Evolutionary conservation across 805 yeast genomes (phyloP), one percentile per base, ranked within the genome.

Genomic region (Yarrowia porcina): DNA sequence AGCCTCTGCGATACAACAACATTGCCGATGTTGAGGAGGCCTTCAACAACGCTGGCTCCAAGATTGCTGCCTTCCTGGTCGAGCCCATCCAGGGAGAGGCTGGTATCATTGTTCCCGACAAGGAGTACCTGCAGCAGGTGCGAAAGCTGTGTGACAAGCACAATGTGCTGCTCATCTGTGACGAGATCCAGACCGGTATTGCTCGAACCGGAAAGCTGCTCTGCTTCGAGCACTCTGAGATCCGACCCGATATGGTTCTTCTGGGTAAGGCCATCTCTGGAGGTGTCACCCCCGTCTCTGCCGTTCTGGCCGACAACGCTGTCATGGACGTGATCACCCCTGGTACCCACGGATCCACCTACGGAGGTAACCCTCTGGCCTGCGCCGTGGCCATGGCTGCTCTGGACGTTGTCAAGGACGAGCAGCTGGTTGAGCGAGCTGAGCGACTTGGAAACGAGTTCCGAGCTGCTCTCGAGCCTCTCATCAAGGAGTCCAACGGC

Each of bases 41-140:
- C 2, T 85, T 92, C 70, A 78, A 81, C 67, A 83, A 83, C 64
- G 90, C 93, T 23, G 97, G 97, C 67, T 93, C 89, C 74, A 86
- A 85, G 73, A 85, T 93, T 67, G 96, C 97, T 47, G 98, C 97
- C 42, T 83, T 93, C 68, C 78, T 93, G 67, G 83, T 93, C 69
- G 98, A 93, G 78, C 97, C 97, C 66, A 92, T 92, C 71, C 98
- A 93, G 76, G 98, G 98, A 74, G 98, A 93, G 75, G 98, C 98
- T 33, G 98, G 98, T 69, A 93, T 93, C 68, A 93, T 92, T 27
- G 97, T 92, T 25, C 97, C 98, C 61, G 94, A 94, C 67, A 77
- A 74, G 56, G 96, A 83, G 70, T 93, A 92, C 78, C 82, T 93
- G 68, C 76, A 85, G 61, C 78, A 80, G 69, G 97, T 92, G 32